Evolutionary conservation across 352 stramenopile genomes (phyloP).

Genomic region (Blastocystis sp.): DNA sequence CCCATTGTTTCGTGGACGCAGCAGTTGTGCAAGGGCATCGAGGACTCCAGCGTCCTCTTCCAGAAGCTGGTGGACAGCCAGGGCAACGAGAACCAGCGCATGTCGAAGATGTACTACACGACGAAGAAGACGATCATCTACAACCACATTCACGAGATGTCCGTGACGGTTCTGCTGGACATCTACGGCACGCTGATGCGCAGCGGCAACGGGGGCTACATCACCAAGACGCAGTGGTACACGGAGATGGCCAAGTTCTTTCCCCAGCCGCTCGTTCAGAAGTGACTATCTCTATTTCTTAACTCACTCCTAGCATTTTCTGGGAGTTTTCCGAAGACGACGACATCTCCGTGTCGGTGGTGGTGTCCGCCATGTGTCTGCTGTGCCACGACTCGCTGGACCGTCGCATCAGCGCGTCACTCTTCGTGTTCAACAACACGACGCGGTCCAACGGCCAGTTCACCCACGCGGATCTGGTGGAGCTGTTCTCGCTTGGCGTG

Average conservation of each 20-base stretch:
- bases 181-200: conserved; percentile 53
- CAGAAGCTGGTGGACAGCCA: conserved; percentile 50
- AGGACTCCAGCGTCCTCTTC: conserved; percentile 18
- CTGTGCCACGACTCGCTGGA: conserved; percentile 57
- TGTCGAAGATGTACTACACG: conserved; percentile 51
- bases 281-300: not conserved
- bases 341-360: conserved; percentile 31
- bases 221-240: conserved; percentile 66
- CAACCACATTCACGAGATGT: conserved; percentile 50
- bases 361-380: conserved; percentile 60
- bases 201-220: conserved; percentile 31
- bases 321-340: conserved; percentile 50
- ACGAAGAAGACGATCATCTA: conserved; percentile 44
- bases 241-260: conserved; percentile 69
- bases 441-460: conserved; percentile 28
- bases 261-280: conserved; percentile 15
- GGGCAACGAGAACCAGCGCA: conserved; percentile 22
- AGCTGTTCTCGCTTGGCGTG: conserved; percentile 25
- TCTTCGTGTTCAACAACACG: conserved; percentile 33
- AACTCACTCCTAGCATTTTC: conserved; percentile 45
- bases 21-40: conserved; percentile 31
- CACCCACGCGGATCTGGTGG: conserved; percentile 11
- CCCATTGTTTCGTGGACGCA: conserved; percentile 45
- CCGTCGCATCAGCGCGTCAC: conserved; percentile 24
- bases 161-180: conserved; percentile 53